Evolutionary conservation across 2,329 filamentous ascomycete genomes (phyloP), one percentile per base, ranked within the genome.

Genomic region (Harringtonia aguacate): DNA sequence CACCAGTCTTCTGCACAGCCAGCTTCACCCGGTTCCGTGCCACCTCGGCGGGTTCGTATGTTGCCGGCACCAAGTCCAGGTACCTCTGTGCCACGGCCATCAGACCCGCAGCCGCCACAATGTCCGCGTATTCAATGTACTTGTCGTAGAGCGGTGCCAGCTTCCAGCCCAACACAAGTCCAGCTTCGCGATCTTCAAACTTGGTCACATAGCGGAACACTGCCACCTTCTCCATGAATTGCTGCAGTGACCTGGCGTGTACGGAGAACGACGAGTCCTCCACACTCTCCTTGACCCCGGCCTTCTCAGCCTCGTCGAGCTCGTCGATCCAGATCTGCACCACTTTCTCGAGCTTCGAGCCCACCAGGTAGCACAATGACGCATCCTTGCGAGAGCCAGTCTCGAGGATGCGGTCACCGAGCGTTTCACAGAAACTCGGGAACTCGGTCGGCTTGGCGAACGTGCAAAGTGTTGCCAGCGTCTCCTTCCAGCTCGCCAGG

Each of bases 161-260:
- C 66, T 94, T 95, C 90, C 90, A 98, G 54, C 82, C 86, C 1
- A 81, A 80, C 10, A 76, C 71, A 53, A 86, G 76, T 38, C 67
- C 66, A 50, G 77, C 77, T 57, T 95, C 88, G 9, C 67, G 64
- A 59, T 98, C 92, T 55, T 84, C 69, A 68, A 95, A 98, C 57
- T 90, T 88, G 49, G 88, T 89, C 36, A 95, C 89, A 53, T 92
- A 78, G 44, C 92, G 83, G 79, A 98, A 98, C 43, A 98, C 78
- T 0, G 89, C 94, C 38, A 98, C 92, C 71, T 98, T 98, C 67
- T 98, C 92, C 50, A 98, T 94, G 58, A 98, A 90, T 52, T 85
- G 82, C 62, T 97, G 92, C 36, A 98, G 69, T 38, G 84, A 83
- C 49, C 81, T 80, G 44, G 90, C 88, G 56, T 97, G 92, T 40